A percentile compares a stretch with the other conserved stretches of the same genome.
Conservation (phyloP, 768 basidiomycete genomes). For the Mycena maculata region DNA sequence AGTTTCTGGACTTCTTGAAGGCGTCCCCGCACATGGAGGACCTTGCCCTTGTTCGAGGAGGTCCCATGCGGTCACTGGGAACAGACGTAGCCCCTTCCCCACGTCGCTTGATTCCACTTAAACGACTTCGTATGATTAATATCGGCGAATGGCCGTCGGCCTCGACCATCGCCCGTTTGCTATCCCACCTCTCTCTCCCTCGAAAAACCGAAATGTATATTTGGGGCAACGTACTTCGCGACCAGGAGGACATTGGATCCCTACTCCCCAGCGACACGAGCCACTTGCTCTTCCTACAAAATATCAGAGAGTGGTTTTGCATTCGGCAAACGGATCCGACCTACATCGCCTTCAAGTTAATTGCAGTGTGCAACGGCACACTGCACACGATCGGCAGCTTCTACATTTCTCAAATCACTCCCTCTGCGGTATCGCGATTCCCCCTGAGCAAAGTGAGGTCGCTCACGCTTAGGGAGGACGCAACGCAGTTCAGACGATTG, state of each 20-base stretch:
- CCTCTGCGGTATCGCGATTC: slow-evolving; percentile 17
- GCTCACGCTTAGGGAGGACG: slow-evolving; percentile 10
- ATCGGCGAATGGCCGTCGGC: slow-evolving; percentile 34
- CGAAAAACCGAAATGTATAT: slow-evolving; percentile 31
- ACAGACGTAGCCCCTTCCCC: slow-evolving; percentile 10
- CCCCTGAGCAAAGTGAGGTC: slow-evolving; percentile 7
- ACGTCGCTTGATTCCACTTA: slow-evolving; percentile 25
- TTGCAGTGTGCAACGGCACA: background rate
- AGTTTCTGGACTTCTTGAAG: slow-evolving; percentile 37
- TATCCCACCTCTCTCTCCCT: slow-evolving; percentile 33
- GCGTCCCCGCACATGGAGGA: slow-evolving; percentile 31
- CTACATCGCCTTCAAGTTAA: slow-evolving; percentile 7
- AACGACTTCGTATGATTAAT: slow-evolving; percentile 30
- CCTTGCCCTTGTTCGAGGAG: slow-evolving; percentile 34
- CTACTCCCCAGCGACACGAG: slow-evolving; percentile 8
- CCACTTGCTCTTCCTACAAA: slow-evolving; percentile 5
- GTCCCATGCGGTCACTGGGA: slow-evolving; percentile 26
- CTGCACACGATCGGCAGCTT: slow-evolving; percentile 14
- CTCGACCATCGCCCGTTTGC: slow-evolving; percentile 30
- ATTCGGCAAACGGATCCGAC: background rate
- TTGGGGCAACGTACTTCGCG: slow-evolving; percentile 28
- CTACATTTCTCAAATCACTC: background rate
- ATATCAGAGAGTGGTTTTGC: slow-evolving; percentile 17
- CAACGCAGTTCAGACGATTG: slow-evolving; percentile 1
- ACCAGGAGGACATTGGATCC: slow-evolving; percentile 9